Conservation (phyloP, 768 basidiomycete genomes). For the Pluteus cervinus region DNA sequence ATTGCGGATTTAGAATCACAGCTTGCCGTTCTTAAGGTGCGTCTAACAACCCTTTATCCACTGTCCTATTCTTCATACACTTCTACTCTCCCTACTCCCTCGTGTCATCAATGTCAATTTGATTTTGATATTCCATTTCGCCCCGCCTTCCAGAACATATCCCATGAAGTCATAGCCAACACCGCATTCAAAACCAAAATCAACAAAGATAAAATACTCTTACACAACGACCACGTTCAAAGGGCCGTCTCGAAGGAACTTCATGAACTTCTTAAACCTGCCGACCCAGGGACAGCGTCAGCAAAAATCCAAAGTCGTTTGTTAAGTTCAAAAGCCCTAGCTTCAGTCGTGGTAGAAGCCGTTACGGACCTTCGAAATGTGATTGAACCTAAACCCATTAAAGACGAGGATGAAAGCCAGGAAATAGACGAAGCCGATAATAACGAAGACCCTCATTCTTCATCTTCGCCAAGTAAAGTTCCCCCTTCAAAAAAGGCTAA, state of each 20-base stretch:
- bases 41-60: too few species aligned
- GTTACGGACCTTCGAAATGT: conserved; percentile 44
- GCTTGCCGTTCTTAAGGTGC: conserved; percentile 63
- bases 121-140: conserved; percentile 6
- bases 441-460: conserved; percentile 9
- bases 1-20: conserved; percentile 52
- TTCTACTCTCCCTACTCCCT: too few species aligned
- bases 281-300: conserved; percentile 32
- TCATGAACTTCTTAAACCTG: conserved; percentile 25
- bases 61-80: too few species aligned
- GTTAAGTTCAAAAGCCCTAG: conserved; percentile 71
- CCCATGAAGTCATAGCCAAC: conserved; percentile 52
- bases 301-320: conserved; percentile 68
- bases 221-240: conserved; percentile 39
- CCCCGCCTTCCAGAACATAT: conserved; percentile 38
- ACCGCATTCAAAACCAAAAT: conserved; percentile 69
- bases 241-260: conserved; percentile 42
- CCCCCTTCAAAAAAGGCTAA: background rate
- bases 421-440: conserved; percentile 12
- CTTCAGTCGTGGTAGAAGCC: conserved; percentile 46
- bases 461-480: conserved; percentile 19
- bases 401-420: too few species aligned
- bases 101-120: background rate
- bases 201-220: conserved; percentile 62
- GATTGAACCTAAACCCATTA: conserved; percentile 22